Conservation (phyloP, 257 asterid species). For the Primulina eburnea region DNA sequence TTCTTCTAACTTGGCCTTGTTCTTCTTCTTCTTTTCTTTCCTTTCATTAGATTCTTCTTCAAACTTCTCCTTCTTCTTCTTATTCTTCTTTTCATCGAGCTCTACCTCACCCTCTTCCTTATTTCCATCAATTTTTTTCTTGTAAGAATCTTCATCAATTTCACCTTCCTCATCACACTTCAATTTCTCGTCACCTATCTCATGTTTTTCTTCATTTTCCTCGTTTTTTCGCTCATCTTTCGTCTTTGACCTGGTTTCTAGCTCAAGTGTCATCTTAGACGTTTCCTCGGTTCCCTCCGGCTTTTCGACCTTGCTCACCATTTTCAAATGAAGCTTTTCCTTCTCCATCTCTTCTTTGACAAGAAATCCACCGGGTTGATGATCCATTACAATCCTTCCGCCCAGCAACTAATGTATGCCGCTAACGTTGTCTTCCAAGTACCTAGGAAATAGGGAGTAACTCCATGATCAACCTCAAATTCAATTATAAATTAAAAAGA, state of each 20-base stretch:
- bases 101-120: slow-evolving; percentile 17
- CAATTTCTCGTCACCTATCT: slow-evolving; percentile 16
- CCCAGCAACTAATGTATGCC: neutral
- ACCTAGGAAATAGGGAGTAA: slow-evolving; percentile 25
- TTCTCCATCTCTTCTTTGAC: slow-evolving; percentile 39
- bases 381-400: slow-evolving; percentile 33
- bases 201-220: slow-evolving; percentile 25
- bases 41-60: slow-evolving; percentile 24
- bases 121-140: slow-evolving; percentile 16
- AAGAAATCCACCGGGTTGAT: slow-evolving; percentile 23
- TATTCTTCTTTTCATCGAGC: slow-evolving; percentile 6
- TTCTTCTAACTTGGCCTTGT: slow-evolving; percentile 11
- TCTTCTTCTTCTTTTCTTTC: slow-evolving; percentile 13
- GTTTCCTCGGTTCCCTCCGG: slow-evolving; percentile 40
- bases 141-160: slow-evolving; percentile 3
- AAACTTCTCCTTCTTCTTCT: slow-evolving; percentile 22
- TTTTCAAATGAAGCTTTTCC: slow-evolving; percentile 38
- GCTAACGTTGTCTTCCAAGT: slow-evolving; percentile 15
- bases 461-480: slow-evolving; percentile 6
- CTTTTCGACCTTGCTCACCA: slow-evolving; percentile 29
- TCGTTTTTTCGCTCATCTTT: slow-evolving; percentile 31
- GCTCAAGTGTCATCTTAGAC: slow-evolving; percentile 37
- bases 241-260: slow-evolving; percentile 39
- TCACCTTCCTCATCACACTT: slow-evolving; percentile 18
- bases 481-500: neutral